A percentile compares a stretch with the other conserved stretches of the same genome.
These are phyloP conservation scores for Lichtheimia hyalospora DNA, from an alignment of 371 early-diverging fungal genomes.

Conservation along the genomic window DNA sequence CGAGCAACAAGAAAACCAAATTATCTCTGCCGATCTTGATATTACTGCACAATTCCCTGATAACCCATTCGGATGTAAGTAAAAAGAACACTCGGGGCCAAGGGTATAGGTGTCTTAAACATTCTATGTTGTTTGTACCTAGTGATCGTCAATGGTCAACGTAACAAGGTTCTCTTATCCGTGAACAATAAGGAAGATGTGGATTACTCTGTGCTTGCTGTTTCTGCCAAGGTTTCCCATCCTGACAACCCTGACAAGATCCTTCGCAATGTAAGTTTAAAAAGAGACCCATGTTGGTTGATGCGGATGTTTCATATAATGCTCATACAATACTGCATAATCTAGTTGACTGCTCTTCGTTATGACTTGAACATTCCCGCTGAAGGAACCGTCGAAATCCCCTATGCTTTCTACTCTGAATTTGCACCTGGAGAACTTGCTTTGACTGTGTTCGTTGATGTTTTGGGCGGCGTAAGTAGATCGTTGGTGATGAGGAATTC, in stretches of 20 bases:
- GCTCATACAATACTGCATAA: neutral
- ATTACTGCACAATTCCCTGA: conserved; percentile 47
- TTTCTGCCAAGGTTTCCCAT: conserved; percentile 38
- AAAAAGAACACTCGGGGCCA: neutral
- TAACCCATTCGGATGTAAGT: conserved; percentile 51
- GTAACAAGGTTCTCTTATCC: conserved; percentile 43
- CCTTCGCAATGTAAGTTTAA: conserved; percentile 42
- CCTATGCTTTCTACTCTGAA: conserved; percentile 49
- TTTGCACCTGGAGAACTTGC: conserved; percentile 46
- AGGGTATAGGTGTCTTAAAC: neutral
- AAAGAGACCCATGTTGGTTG: neutral
- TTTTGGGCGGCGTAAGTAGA: conserved; percentile 37
- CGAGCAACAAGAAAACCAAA: neutral
- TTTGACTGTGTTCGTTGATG: conserved; percentile 42
- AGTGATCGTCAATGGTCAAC: conserved; percentile 52
- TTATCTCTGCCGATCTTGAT: conserved; percentile 28
- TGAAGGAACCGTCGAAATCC: conserved; percentile 32
- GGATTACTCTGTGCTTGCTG: conserved; percentile 37
- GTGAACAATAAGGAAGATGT: conserved; percentile 41
- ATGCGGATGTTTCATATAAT: too few species aligned
- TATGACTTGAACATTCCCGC: conserved; percentile 32
- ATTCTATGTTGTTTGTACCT: neutral
- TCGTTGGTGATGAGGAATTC: neutral
- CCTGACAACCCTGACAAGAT: conserved; percentile 32
- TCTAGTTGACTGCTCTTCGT: conserved; percentile 41